Base-by-base conservation (phyloP, 1,284 basidiomycete species). In the Austroboletus novae-zelandiae region DNA sequence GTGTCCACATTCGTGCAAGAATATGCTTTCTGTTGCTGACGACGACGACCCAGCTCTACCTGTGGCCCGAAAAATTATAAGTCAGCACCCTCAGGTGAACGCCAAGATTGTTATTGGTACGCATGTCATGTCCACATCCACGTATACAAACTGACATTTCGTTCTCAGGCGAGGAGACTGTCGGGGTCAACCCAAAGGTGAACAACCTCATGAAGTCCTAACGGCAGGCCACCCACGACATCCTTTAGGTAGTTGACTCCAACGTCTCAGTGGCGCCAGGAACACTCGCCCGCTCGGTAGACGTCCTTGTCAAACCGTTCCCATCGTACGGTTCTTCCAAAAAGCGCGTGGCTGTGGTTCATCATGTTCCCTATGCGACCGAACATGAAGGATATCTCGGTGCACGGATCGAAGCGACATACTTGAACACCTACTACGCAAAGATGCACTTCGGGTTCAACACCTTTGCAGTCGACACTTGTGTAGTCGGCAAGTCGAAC, bases 371-470 rank as follows among this genome's bases (percentile, higher is more conserved):
- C 0, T 89, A 94, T 59, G 97, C 92, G 0, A 82, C 89, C 47
- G 80, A 89, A 70, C 78, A 80, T 65, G 77, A 83, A 65, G 71
- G 73, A 35, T 71, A 71, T 58, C 73, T 92, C 52, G 97, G 95
- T 0, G 88, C 94, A 14, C 78, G 84, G 52, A 78, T 99, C 34
- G 97, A 99, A 71, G 89, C 93, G 53, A 93, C 91, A 1, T 99
- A 97, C 67, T 74, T 99, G 45, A 97, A 96, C 66, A 96, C 94
- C 5, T 98, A 94, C 47, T 97, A 99, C 64, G 96, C 96, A 14
- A 98, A 97, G 70, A 99, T 99, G 96, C 99, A 99, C 64, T 79
- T 98, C 47, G 94, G 94, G 9, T 93, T 99, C 68, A 97, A 97
- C 70, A 77, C 84, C 1, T 74, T 90, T 43, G 87, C 86, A 5